Conservation (phyloP, 495 filamentous ascomycete genomes). For the Podospora bellae-mahoneyi region DNA sequence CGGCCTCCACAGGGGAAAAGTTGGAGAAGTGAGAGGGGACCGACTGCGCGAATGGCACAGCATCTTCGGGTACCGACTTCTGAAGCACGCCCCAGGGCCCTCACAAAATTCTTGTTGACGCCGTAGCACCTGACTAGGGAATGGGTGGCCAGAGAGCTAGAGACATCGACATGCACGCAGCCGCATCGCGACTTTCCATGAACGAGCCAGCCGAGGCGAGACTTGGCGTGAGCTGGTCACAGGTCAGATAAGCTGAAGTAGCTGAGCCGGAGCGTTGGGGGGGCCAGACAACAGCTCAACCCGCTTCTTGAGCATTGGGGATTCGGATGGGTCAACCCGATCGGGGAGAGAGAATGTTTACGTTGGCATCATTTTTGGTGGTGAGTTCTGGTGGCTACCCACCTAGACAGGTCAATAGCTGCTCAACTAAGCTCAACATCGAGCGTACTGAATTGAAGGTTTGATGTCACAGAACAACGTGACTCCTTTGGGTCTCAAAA, state of each 20-base stretch:
- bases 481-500: no score
- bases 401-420: no score
- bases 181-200: background rate
- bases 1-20: background rate
- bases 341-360: background rate
- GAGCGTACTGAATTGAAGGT: background rate
- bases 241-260: background rate
- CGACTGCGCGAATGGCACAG: background rate
- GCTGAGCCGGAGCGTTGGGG: background rate
- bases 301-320: background rate
- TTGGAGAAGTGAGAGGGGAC: background rate
- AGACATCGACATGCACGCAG: background rate
- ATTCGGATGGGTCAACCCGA: background rate
- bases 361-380: background rate
- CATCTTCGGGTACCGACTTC: background rate
- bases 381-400: background rate
- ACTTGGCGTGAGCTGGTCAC: background rate
- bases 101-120: background rate
- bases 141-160: background rate
- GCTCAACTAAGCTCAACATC: no score
- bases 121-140: background rate
- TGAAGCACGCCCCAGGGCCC: background rate
- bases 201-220: background rate
- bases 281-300: background rate
- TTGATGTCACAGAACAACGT: background rate